Evolutionary conservation across 805 yeast species (phyloP), one percentile per base, ranked within the genome.

Genomic region (Trichomonascus vanleenenianus): DNA sequence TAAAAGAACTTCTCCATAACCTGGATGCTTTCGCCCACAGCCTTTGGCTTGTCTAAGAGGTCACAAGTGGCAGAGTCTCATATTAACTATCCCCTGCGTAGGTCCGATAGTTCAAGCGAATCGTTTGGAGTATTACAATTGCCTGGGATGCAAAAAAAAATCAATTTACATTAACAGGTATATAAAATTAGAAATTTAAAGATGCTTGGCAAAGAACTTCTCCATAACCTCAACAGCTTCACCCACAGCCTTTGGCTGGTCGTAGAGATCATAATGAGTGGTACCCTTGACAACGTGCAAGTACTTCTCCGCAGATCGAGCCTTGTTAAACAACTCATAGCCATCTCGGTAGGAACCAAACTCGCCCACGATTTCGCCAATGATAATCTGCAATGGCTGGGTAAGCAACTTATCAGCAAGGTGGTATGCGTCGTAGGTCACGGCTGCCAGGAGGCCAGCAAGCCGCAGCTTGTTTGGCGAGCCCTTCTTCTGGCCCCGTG

Each of bases 51-150:
- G 22, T 50, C 54, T 16, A 46, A 50, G 20, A 50, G 39, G 20
- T 46, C 52, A 18, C 33, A 40, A 37, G 16, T 8, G 16, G 37
- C 60, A 58, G 52, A 52, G n/a, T n/a, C n/a, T n/a, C 3, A n/a
- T 30, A 9, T 30, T 9, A 30, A 30, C 32, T 30, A 12, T 30
- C 12, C 12, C 9, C 32, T 9, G 32, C 32, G 32, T 9, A 33
- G 16, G n/a, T 11, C 16, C 7, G n/a, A 14, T 14, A 12, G 15
- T 15, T 8, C 16, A 19, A 6, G 19, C 25, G 14, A 10, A 18
- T 18, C 22, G 14, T 6, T 36, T 16, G 22, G 9, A 4, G 35
- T 16, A 25, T 3, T 30, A n/a, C 7, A 10, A 22, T 14, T 25
- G 11, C 20, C n/a, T n/a, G n/a, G n/a, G n/a, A n/a, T n/a, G n/a